phyloP scores from a whole-genome alignment of 108 stramenopile genomes.

The Pseudonitzschia multiseries region DNA sequence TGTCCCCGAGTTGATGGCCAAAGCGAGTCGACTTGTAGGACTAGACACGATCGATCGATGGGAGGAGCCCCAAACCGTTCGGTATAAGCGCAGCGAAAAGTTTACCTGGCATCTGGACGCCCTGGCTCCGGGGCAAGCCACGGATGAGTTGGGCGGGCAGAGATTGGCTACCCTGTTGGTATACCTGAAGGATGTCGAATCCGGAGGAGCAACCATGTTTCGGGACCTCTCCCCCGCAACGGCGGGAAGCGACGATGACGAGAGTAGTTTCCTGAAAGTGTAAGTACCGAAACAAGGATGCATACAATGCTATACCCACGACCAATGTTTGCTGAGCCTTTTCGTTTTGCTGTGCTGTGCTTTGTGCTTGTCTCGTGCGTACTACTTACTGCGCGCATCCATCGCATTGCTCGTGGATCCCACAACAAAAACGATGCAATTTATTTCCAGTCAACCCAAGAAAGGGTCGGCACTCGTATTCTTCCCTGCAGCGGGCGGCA shows the following conservation, averaged over 20 bases:
- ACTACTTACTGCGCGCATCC: too few species aligned
- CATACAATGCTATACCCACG: too few species aligned
- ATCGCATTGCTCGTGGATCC: too few species aligned
- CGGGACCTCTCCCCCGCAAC: constrained; percentile 50
- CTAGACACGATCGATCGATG: constrained; percentile 60
- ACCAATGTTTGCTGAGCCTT: background rate
- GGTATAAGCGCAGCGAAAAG: constrained; percentile 70
- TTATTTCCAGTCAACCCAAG: constrained; percentile 53
- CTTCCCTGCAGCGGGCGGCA: constrained; percentile 83
- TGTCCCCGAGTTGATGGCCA: constrained; percentile 77
- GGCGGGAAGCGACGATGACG: background rate
- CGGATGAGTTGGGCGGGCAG: constrained; percentile 53
- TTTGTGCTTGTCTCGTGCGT: too few species aligned
- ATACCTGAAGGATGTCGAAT: constrained; percentile 64
- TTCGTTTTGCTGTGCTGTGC: background rate
- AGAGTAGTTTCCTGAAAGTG: constrained; percentile 47
- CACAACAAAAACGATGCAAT: too few species aligned
- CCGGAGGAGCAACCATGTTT: constrained; percentile 81
- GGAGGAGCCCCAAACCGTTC: constrained; percentile 87
- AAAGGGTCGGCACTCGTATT: constrained; percentile 82
- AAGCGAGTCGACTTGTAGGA: constrained; percentile 72
- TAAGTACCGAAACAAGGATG: constrained; percentile 22
- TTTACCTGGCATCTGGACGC: constrained; percentile 89
- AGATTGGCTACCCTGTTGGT: constrained; percentile 78
- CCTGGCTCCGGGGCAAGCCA: constrained; percentile 50